Evolutionary conservation across 805 yeast genomes (phyloP).

Genomic region (Peterozyma xylosa): DNA sequence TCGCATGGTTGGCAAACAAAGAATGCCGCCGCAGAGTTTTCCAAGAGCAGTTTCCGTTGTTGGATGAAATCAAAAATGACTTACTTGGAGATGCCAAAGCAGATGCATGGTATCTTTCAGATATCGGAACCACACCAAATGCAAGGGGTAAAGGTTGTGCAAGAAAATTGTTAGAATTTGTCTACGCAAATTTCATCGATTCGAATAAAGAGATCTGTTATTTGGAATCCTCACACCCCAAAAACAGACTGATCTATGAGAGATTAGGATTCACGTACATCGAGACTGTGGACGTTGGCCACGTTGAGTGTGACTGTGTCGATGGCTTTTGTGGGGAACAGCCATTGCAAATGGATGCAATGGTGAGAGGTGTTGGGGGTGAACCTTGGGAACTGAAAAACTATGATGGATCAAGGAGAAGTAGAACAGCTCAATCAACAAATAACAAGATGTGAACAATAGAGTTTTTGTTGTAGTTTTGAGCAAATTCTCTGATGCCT

Average conservation of each 20-base stretch:
- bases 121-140: conserved; percentile 32
- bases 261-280: conserved; percentile 42
- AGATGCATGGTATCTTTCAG: conserved; percentile 35
- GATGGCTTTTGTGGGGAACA: conserved; percentile 20
- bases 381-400: conserved; percentile 14
- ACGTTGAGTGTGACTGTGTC: conserved; percentile 18
- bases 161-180: conserved; percentile 38
- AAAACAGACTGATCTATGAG: conserved; percentile 45
- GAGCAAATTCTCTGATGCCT: too few species aligned
- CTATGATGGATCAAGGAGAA: too few species aligned
- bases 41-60: conserved; percentile 40
- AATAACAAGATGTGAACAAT: too few species aligned
- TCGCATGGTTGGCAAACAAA: conserved; percentile 41
- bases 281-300: conserved; percentile 31
- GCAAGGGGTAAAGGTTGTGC: conserved; percentile 55
- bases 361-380: conserved; percentile 28
- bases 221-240: conserved; percentile 39
- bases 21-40: conserved; percentile 43
- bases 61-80: conserved; percentile 39
- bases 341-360: conserved; percentile 23
- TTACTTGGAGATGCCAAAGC: conserved; percentile 33
- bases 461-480: too few species aligned
- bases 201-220: conserved; percentile 30
- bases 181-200: conserved; percentile 41
- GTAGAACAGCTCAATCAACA: too few species aligned